Percentiles rank a stretch among this genome's conserved stretches.
Conservation (phyloP, 2,329 filamentous ascomycete species). For the Penicillium sp. region DNA sequence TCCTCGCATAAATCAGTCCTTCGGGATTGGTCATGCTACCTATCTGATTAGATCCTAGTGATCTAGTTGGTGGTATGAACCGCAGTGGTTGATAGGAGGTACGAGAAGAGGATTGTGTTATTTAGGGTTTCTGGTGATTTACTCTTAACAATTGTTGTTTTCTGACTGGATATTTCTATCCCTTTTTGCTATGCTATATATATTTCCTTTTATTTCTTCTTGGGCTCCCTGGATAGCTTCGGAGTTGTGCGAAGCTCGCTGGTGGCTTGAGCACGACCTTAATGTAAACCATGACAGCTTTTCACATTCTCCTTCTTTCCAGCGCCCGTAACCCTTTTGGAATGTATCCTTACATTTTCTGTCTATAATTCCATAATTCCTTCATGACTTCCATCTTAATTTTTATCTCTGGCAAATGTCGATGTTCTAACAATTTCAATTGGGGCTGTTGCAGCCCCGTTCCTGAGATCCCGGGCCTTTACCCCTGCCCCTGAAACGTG, state of each 20-base stretch:
- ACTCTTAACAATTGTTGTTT: slow-evolving; percentile 25
- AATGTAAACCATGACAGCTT: slow-evolving; percentile 34
- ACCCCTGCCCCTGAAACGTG: not conserved
- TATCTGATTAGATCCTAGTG: slow-evolving; percentile 5
- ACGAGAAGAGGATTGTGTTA: slow-evolving; percentile 21
- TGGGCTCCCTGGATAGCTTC: slow-evolving; percentile 31
- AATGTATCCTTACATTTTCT: slow-evolving; percentile 17
- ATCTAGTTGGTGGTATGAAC: slow-evolving; percentile 1
- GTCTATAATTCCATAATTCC: not conserved
- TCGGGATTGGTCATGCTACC: slow-evolving; percentile 13
- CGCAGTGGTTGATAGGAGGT: slow-evolving; percentile 10
- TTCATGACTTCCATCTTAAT: not conserved
- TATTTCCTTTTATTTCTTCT: slow-evolving; percentile 23
- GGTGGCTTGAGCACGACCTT: slow-evolving; percentile 30
- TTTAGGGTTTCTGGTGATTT: slow-evolving; percentile 26
- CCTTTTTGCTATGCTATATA: slow-evolving; percentile 25
- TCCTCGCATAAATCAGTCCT: slow-evolving; percentile 34
- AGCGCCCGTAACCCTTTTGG: slow-evolving; percentile 21
- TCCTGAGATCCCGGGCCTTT: not conserved
- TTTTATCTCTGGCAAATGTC: not conserved
- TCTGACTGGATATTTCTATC: slow-evolving; percentile 27
- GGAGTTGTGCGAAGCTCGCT: slow-evolving; percentile 30
- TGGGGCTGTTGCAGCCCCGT: not conserved
- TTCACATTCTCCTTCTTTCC: slow-evolving; percentile 21
- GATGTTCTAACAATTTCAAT: not conserved